A percentile compares a stretch with the other conserved stretches of the same genome.
Conservation (phyloP, 2,329 filamentous ascomycete genomes). For the Aureobasidium lini region DNA sequence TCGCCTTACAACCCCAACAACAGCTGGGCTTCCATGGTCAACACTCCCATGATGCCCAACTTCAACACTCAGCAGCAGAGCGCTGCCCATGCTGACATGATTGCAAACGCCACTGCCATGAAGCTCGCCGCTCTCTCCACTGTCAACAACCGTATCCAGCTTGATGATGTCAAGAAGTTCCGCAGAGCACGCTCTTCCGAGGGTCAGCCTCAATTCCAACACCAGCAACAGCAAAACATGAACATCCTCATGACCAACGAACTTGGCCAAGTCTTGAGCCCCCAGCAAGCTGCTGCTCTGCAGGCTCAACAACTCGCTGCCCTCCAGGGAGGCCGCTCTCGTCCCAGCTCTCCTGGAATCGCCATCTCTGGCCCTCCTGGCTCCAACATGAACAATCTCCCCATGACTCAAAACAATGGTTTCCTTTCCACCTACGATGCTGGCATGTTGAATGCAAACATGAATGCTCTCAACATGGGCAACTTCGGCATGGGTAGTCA, state of each 20-base stretch:
- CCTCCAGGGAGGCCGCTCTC: constrained; percentile 67
- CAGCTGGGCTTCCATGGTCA: constrained; percentile 98
- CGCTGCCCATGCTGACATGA: constrained; percentile 83
- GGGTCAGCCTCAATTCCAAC: constrained; percentile 51
- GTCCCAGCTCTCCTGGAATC: constrained; percentile 82
- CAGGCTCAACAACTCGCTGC: constrained; percentile 74
- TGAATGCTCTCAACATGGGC: constrained; percentile 61
- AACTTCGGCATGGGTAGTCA: constrained; percentile 48
- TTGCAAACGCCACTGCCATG: constrained; percentile 98
- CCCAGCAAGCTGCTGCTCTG: constrained; percentile 43
- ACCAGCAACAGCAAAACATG: constrained; percentile 42
- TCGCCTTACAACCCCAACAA: constrained; percentile 79
- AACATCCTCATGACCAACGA: constrained; percentile 88
- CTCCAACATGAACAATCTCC: constrained; percentile 49
- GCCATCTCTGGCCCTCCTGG: constrained; percentile 62
- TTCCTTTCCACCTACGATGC: constrained; percentile 83
- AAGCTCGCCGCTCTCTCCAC: constrained; percentile 94
- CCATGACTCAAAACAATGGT: constrained; percentile 88
- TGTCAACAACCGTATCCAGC: constrained; percentile 93
- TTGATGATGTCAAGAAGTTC: constrained; percentile 96
- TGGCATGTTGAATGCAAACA: constrained; percentile 59
- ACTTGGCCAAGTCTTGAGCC: constrained; percentile 75
- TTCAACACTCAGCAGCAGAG: constrained; percentile 56
- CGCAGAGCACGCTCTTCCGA: constrained; percentile 86
- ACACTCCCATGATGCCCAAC: constrained; percentile 88